Base-by-base conservation (phyloP, 352 stramenopile genomes). In the Salisapilia sapeloensis region DNA sequence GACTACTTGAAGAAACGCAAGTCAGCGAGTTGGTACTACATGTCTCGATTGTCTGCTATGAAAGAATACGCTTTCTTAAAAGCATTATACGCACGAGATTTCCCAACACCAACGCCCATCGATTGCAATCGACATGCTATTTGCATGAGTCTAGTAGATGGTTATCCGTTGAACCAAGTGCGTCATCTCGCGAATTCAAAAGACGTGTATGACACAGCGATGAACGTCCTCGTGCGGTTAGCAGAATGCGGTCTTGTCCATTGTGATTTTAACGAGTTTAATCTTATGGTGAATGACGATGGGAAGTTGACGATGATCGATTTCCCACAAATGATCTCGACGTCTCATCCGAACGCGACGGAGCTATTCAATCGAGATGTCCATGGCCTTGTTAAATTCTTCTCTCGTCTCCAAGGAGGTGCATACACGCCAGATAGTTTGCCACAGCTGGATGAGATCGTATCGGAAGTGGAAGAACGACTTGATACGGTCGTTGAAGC, bases 221-320 rank as follows among this genome's bases (percentile, higher is more conserved):
- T 97, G 55, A 62, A 82, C n/a, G 85, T 99, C 31, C 77, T 98
- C n/a, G 64, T 94, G 25, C 72, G 86, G n/a, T 61, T 99, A 26
- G 95, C 94, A 7, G 59, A 93, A 40, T 95, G 95, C 56, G 96
- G 96, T 13, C 70, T 99, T 17, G 91, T 99, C 11, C 96, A 99
- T 65, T 98, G 96, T 52, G 96, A 99, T 60, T 97, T 99, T 50
- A 99, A 99, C 71, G 96, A 99, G 64, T 98, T 99, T 63, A 99
- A 99, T 61, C 78, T 99, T 32, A 96, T 99, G 81, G 89, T 99
- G 16, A 81, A 95, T 56, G 65, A 91, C 29, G 50, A 59, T 24
- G 64, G 80, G 34, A 78, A 92, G 53, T 81, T 99, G 12, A 99
- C 95, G 11, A 92, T 99, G 54, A 99, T 99, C 61, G 96, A 99